phyloP scores from a whole-genome alignment of 2,329 filamentous ascomycete species.

The Elsinoe arachidis region DNA sequence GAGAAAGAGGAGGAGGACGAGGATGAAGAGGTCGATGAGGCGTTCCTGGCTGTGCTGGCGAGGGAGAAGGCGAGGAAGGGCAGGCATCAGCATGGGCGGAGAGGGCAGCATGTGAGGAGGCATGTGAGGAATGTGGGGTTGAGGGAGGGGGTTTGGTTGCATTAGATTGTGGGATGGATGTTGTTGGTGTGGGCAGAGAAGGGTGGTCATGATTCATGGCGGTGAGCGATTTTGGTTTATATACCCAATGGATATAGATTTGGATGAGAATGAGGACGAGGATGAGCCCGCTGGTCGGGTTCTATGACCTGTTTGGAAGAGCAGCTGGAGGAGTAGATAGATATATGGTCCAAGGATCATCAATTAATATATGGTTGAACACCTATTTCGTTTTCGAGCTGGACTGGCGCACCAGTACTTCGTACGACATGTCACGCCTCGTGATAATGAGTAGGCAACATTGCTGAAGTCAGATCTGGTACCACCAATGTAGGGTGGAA shows the following conservation, averaged over 20 bases:
- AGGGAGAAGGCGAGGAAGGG: conserved; percentile 7
- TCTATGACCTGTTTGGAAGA: too few relatives aligned
- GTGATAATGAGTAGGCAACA: too few relatives aligned
- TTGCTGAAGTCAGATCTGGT: too few relatives aligned
- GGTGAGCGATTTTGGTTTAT: not conserved
- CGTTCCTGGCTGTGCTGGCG: not conserved
- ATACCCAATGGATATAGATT: not conserved
- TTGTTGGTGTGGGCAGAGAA: not conserved
- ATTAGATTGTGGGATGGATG: not conserved
- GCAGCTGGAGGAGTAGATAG: too few relatives aligned
- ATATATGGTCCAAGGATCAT: too few relatives aligned
- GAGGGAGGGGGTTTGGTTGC: not conserved
- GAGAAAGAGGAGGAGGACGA: not conserved
- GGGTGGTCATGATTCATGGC: not conserved
- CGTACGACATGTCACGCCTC: too few relatives aligned
- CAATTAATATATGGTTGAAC: too few relatives aligned
- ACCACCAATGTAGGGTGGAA: too few relatives aligned
- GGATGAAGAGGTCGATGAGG: not conserved
- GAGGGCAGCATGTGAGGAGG: not conserved
- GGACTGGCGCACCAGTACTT: too few relatives aligned
- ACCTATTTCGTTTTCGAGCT: too few relatives aligned
- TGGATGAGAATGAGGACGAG: not conserved
- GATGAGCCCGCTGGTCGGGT: not conserved
- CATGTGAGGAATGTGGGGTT: conserved; percentile 6
- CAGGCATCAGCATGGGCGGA: not conserved